Conservation (phyloP, 345 rosid species). For the Leavenworthia alabamica region DNA sequence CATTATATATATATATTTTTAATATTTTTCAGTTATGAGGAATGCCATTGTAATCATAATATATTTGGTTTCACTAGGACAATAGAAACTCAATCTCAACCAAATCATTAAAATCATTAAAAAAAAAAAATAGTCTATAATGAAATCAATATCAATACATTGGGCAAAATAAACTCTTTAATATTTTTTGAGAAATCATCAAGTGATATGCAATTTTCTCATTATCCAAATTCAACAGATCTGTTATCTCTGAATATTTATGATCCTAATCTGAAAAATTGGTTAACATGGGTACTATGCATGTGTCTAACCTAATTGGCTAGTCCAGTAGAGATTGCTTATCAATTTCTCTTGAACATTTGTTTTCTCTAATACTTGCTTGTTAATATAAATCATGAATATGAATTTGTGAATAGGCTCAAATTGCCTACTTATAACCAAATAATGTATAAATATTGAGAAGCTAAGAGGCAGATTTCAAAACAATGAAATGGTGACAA, state of each 20-base stretch:
- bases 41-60: too few species aligned
- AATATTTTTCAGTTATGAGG: too few species aligned
- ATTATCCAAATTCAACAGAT: too few species aligned
- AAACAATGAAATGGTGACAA: neutral
- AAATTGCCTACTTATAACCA: neutral
- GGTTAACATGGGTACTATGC: too few species aligned
- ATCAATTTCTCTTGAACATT: neutral
- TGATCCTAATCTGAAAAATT: too few species aligned
- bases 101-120: too few species aligned
- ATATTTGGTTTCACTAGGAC: too few species aligned
- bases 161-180: too few species aligned
- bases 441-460: neutral
- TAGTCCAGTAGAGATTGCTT: neutral
- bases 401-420: neutral
- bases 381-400: too few species aligned
- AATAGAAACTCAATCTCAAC: neutral
- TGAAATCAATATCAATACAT: too few species aligned
- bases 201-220: neutral
- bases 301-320: neutral
- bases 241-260: too few species aligned
- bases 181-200: neutral
- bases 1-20: too few species aligned
- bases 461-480: neutral
- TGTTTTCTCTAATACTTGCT: neutral
- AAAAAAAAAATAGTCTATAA: neutral